Percentiles rank a stretch among this genome's conserved stretches.
phyloP scores from a whole-genome alignment of 305 asterid genomes.

The Fraxinus floribunda region DNA sequence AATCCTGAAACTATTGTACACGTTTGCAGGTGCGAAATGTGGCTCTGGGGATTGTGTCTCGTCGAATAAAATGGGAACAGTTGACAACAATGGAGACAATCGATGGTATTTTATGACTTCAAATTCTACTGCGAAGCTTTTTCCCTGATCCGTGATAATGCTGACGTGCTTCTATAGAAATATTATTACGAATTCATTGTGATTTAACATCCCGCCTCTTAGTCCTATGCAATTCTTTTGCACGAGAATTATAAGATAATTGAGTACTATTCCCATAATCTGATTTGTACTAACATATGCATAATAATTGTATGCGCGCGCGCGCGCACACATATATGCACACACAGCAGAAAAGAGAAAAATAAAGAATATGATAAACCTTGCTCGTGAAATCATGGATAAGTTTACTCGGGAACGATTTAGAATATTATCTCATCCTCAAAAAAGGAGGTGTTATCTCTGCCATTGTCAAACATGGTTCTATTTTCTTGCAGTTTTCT shows the following conservation, averaged over 20 bases:
- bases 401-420: not conserved
- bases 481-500: slow-evolving; percentile 60
- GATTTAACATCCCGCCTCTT: not conserved
- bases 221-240: not conserved
- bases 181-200: not conserved
- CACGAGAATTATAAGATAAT: not conserved
- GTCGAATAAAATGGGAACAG: slow-evolving; percentile 87
- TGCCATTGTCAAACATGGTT: slow-evolving; percentile 4
- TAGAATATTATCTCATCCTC: not conserved
- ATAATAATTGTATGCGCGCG: not conserved
- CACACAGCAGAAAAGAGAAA: not conserved
- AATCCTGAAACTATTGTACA: not conserved
- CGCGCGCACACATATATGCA: not conserved
- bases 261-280: not conserved
- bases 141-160: not conserved
- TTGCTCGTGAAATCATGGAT: not conserved
- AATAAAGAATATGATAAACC: not conserved
- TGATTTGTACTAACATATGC: not conserved
- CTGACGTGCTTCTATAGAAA: not conserved
- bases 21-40: slow-evolving; percentile 77
- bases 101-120: slow-evolving; percentile 54
- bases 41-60: slow-evolving; percentile 90
- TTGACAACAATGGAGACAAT: slow-evolving; percentile 78
- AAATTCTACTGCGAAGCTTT: not conserved
- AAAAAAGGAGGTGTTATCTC: not conserved